Evolutionary conservation across 129 eudicot species (phyloP), one percentile per base, ranked within the genome.

Genomic region (Tagetes erecta): DNA sequence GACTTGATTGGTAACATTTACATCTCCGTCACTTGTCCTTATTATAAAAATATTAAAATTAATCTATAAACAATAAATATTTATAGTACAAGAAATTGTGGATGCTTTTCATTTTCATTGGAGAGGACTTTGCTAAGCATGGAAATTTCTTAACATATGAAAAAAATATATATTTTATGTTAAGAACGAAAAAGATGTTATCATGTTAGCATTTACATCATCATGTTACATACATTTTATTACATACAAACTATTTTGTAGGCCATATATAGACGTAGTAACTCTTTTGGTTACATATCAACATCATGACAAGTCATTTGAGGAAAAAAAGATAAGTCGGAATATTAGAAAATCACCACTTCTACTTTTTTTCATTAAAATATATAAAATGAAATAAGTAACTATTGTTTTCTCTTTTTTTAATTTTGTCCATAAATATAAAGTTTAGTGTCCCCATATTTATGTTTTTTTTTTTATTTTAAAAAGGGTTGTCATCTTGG

Each of bases 301-400:
- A 75, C 79, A 40, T 75, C 79, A 64, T 27, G 64, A 74, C 33
- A 47, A 50, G 64, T 63, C 33, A 63, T 49, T n/a, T 46, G 6
- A 49, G 55, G 44, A 14, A 14, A 45, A 51, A n/a, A 50, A 6
- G 11, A 68, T 39, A 74, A 62, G 20, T 47, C 11, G 62, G 60
- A 38, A 50, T 50, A 34, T 37, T 7, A 30, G 9, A 36, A 70
- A 52, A 14, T 13, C n/a, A 35, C n/a, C 46, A 8, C 47, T 12
- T 5, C 35, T 20, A 49, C 1, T 36, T 50, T 50, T n/a, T 64
- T 13, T 5, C 30, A 13, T 6, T 4, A 63, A 38, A 63, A 4
- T 12, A 8, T 8, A 31, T 8, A 31, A 58, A 58, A 31, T 58
- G 13, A 33, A 33, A 10, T 34, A 58, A 33, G 41, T 58, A 58